phyloP scores from a whole-genome alignment of 2,329 filamentous ascomycete species.

The Aspergillus tamarii region DNA sequence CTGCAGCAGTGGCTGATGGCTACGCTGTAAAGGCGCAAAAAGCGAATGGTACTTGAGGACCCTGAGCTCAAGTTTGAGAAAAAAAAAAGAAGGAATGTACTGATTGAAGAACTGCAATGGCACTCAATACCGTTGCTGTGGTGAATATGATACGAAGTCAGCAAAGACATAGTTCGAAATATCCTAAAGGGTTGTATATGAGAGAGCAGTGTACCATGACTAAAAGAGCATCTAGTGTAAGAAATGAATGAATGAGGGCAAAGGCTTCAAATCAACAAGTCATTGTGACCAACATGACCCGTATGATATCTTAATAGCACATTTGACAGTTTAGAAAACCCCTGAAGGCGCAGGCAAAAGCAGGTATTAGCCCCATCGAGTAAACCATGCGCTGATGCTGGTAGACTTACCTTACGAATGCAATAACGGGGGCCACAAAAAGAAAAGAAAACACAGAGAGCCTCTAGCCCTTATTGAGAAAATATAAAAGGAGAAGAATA shows the following conservation, averaged over 20 bases:
- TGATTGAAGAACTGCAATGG: slow-evolving; percentile 26
- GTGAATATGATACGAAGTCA: slow-evolving; percentile 8
- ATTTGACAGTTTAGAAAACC: slow-evolving; percentile 15
- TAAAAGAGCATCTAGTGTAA: slow-evolving; percentile 14
- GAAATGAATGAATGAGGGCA: slow-evolving; percentile 26
- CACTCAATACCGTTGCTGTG: slow-evolving; percentile 38
- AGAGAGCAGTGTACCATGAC: slow-evolving; percentile 22
- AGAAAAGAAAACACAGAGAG: slow-evolving; percentile 18
- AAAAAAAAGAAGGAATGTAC: slow-evolving; percentile 18
- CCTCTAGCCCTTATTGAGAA: slow-evolving; percentile 32
- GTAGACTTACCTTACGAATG: slow-evolving; percentile 28
- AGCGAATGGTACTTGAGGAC: slow-evolving; percentile 22
- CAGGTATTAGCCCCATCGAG: slow-evolving; percentile 15
- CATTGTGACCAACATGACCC: slow-evolving; percentile 30
- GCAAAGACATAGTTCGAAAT: slow-evolving; percentile 9
- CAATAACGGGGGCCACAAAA: slow-evolving; percentile 8
- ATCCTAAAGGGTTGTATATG: slow-evolving; percentile 5
- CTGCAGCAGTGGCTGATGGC: slow-evolving; percentile 5
- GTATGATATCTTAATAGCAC: slow-evolving; percentile 24
- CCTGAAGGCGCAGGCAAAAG: slow-evolving; percentile 15
- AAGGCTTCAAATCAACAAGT: slow-evolving; percentile 17
- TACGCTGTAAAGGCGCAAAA: slow-evolving; percentile 6
- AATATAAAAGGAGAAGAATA: slow-evolving; percentile 19
- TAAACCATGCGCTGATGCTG: slow-evolving; percentile 10
- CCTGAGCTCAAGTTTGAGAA: slow-evolving; percentile 22